phyloP scores from a whole-genome alignment of 2,329 filamentous ascomycete species.

The Teratosphaeriaceae sp. region DNA sequence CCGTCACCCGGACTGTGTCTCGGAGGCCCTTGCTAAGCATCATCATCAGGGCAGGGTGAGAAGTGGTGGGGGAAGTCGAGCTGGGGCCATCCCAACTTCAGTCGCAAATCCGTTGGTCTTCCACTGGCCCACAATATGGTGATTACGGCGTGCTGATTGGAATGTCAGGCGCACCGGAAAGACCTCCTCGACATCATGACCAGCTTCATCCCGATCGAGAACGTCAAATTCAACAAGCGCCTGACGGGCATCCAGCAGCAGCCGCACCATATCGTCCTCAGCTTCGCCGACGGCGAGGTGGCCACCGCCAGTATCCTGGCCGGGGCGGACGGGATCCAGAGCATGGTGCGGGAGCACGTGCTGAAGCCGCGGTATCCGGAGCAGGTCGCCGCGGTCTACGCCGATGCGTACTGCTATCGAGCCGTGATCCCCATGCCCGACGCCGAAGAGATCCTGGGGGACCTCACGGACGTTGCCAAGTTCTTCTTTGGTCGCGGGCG shows the following conservation, averaged over 20 bases:
- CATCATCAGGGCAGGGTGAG: not conserved
- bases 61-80: not conserved
- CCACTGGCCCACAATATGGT: not conserved
- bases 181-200: constrained; percentile 2
- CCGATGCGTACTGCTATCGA: constrained; percentile 1
- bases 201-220: constrained; percentile 1
- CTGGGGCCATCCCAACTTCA: constrained; percentile 1
- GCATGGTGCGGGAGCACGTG: not conserved
- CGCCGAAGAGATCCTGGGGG: constrained; percentile 1
- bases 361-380: not conserved
- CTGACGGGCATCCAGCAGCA: not conserved
- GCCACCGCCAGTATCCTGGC: not conserved
- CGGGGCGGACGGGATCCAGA: not conserved
- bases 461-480: constrained; percentile 1
- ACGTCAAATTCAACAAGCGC: not conserved
- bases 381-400: not conserved
- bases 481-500: not conserved
- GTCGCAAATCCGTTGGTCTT: not conserved
- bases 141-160: not conserved
- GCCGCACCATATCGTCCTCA: not conserved
- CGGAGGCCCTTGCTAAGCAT: not conserved
- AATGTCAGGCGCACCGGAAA: not conserved
- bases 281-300: not conserved
- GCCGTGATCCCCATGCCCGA: not conserved
- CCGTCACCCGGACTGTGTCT: not conserved